Percentiles rank a stretch among this genome's conserved stretches.
These are phyloP conservation scores for Acorus gramineus DNA, from an alignment of 106 monocot genomes.

Conservation along the genomic window DNA sequence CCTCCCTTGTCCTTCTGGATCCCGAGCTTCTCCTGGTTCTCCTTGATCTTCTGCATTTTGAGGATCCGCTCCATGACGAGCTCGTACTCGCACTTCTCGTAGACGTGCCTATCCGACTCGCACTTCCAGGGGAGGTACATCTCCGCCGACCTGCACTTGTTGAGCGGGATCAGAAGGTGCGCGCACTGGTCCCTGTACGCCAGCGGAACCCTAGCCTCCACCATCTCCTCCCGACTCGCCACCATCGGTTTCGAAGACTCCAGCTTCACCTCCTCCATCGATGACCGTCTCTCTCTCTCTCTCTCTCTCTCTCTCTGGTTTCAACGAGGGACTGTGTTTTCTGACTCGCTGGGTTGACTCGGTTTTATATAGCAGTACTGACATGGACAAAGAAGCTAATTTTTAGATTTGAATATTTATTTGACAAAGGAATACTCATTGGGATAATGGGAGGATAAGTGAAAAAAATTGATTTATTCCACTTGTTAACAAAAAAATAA, in stretches of 20 bases:
- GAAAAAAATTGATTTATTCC: no score
- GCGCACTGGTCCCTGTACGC: constrained; percentile 94
- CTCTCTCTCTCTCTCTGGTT: constrained; percentile 3
- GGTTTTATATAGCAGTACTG: no score
- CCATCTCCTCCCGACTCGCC: constrained; percentile 84
- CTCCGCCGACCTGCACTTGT: constrained; percentile 88
- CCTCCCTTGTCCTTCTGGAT: constrained; percentile 25
- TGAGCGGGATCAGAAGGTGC: constrained; percentile 97
- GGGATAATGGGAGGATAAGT: no score
- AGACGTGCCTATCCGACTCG: constrained; percentile 77
- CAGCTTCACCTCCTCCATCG: constrained; percentile 58
- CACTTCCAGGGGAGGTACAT: constrained; percentile 97
- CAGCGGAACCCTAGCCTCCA: constrained; percentile 62
- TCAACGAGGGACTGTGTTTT: no score
- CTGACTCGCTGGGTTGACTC: no score
- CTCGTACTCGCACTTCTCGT: constrained; percentile 99
- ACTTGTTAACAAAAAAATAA: no score
- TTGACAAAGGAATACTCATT: no score
- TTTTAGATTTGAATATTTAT: no score
- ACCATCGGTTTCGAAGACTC: constrained; percentile 98
- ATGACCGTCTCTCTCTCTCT: constrained; percentile 12
- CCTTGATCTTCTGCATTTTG: constrained; percentile 99
- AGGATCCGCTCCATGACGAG: constrained; percentile 99
- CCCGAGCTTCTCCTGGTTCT: constrained; percentile 42
- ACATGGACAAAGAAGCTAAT: no score